These are phyloP conservation scores for Microbotryum saponariae DNA, from an alignment of 1,284 basidiomycete species.

Conservation along the genomic window DNA sequence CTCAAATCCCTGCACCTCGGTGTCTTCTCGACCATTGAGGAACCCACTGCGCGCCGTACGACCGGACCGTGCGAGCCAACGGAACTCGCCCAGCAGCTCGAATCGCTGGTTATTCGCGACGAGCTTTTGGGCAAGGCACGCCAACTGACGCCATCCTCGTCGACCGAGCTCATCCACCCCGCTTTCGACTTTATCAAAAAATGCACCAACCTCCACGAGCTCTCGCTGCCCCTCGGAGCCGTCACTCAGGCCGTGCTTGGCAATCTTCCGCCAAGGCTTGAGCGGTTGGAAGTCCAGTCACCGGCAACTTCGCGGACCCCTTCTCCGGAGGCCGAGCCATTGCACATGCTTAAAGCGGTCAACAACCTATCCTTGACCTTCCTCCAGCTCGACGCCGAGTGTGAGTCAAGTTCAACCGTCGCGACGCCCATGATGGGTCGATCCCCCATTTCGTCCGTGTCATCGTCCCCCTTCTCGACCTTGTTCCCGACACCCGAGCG, in stretches of 20 bases:
- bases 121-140: neutral
- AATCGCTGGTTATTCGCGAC: neutral
- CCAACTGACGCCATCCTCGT: neutral
- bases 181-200: conserved; percentile 6
- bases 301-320: too few species aligned
- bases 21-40: conserved; percentile 11
- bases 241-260: neutral
- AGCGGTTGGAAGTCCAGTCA: too few species aligned
- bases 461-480: too few species aligned
- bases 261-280: neutral
- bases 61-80: conserved; percentile 8
- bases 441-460: too few species aligned
- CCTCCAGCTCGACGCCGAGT: too few species aligned
- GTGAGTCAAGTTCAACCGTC: too few species aligned
- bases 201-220: conserved; percentile 3
- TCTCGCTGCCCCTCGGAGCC: conserved; percentile 3
- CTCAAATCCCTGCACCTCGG: conserved; percentile 11
- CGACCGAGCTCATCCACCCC: neutral
- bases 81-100: conserved; percentile 6
- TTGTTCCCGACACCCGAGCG: too few species aligned
- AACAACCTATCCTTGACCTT: too few species aligned
- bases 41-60: neutral
- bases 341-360: too few species aligned
- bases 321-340: too few species aligned
- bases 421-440: too few species aligned